Percentiles rank a stretch among this genome's conserved stretches.
phyloP scores from a whole-genome alignment of 2,329 filamentous ascomycete genomes.

The Hypoxylon sp. region DNA sequence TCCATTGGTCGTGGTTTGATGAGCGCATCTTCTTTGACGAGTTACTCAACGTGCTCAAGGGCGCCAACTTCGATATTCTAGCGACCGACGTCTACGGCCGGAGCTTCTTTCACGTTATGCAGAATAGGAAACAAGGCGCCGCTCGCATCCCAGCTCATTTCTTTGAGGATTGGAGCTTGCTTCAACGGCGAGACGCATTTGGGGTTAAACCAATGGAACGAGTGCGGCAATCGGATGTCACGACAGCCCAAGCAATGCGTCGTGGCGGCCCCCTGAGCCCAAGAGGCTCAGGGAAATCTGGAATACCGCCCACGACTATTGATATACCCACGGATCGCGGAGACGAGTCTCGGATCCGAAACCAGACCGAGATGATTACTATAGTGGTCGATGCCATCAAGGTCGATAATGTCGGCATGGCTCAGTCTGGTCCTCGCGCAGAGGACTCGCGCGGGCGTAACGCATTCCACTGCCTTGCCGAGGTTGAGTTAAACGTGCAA shows the following conservation, averaged over 20 bases:
- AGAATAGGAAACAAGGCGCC: constrained; percentile 28
- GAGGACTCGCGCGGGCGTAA: constrained; percentile 61
- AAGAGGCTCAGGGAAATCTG: constrained; percentile 9
- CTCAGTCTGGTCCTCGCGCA: constrained; percentile 41
- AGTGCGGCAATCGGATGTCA: not conserved
- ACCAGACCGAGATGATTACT: constrained; percentile 48
- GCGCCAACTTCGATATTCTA: constrained; percentile 37
- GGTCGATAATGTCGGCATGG: constrained; percentile 26
- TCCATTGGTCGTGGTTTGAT: constrained; percentile 45
- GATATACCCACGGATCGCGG: constrained; percentile 35
- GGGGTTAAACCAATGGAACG: constrained; percentile 41
- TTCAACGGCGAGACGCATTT: constrained; percentile 60
- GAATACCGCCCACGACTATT: constrained; percentile 21
- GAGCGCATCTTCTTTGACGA: constrained; percentile 33
- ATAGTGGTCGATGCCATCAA: constrained; percentile 47
- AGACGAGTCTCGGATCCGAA: constrained; percentile 35
- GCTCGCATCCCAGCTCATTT: constrained; percentile 34
- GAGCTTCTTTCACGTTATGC: constrained; percentile 47
- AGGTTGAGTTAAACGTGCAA: constrained; percentile 54
- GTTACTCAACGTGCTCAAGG: constrained; percentile 35
- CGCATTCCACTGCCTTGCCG: constrained; percentile 65
- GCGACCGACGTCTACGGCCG: constrained; percentile 45
- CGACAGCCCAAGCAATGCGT: constrained; percentile 9
- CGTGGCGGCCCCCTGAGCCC: constrained; percentile 21
- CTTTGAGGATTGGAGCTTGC: constrained; percentile 44